Evolutionary conservation across 768 basidiomycete genomes (phyloP).

Genomic region (Leucogyrophana mollusca): DNA sequence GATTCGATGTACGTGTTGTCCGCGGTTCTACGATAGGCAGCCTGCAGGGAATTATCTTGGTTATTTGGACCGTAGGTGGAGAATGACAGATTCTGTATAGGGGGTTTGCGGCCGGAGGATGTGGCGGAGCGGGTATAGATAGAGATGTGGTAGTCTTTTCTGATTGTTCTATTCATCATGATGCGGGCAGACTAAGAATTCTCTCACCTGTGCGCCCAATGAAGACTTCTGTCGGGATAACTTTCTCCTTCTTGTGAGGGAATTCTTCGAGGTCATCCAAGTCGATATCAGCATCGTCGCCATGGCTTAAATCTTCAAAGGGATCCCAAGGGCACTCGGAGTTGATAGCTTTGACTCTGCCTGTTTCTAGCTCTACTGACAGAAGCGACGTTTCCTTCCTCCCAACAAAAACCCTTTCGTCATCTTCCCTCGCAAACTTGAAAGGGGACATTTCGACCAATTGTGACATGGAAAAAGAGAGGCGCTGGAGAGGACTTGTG

Average conservation of each 20-base stretch:
- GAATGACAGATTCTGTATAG: slow-evolving; percentile 81
- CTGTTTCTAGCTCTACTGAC: slow-evolving; percentile 75
- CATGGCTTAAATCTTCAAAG: slow-evolving; percentile 49
- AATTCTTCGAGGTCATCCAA: slow-evolving; percentile 61
- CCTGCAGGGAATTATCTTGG: slow-evolving; percentile 72
- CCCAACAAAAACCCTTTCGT: slow-evolving; percentile 80
- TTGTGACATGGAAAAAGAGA: slow-evolving; percentile 90
- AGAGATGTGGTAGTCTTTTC: slow-evolving; percentile 83
- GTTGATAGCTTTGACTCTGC: slow-evolving; percentile 72
- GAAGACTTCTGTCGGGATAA: slow-evolving; percentile 45
- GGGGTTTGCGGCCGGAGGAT: slow-evolving; percentile 34
- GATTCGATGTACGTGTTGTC: slow-evolving; percentile 83
- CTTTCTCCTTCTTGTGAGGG: slow-evolving; percentile 30
- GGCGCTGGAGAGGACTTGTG: slow-evolving; percentile 71
- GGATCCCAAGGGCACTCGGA: slow-evolving; percentile 80
- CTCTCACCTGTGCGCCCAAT: slow-evolving; percentile 65
- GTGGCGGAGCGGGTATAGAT: slow-evolving; percentile 63
- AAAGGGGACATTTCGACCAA: slow-evolving; percentile 87
- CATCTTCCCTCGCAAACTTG: slow-evolving; percentile 59
- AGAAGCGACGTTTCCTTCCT: slow-evolving; percentile 85
- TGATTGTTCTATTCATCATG: slow-evolving; percentile 5
- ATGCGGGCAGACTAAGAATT: neutral
- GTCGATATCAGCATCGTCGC: slow-evolving; percentile 43
- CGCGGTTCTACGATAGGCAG: slow-evolving; percentile 69
- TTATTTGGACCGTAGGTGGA: slow-evolving; percentile 94